These are phyloP conservation scores for Malus sieversii DNA, from an alignment of 306 rosid genomes.

Conservation along the genomic window DNA sequence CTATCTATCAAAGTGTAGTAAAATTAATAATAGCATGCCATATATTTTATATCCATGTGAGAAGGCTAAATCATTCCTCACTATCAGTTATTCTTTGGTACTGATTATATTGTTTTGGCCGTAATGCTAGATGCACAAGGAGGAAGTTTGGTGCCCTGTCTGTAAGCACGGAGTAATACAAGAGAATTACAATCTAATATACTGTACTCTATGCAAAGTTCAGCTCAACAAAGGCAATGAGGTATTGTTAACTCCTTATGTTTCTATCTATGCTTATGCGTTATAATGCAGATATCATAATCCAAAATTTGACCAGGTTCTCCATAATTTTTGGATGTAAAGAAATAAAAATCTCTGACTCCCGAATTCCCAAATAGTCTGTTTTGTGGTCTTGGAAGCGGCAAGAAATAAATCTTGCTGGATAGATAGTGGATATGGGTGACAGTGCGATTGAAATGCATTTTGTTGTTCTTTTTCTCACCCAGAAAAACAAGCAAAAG, in stretches of 20 bases:
- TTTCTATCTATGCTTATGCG: not conserved
- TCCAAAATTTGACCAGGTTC: not conserved
- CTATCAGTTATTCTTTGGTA: not conserved
- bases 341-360: not conserved
- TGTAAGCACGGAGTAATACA: constrained; percentile 71
- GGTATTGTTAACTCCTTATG: constrained; percentile 36
- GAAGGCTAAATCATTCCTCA: not conserved
- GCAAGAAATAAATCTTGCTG: not conserved
- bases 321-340: not conserved
- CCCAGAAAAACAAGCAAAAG: not conserved
- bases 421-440: not conserved
- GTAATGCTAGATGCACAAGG: constrained; percentile 26
- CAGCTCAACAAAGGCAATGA: constrained; percentile 52
- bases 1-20: not conserved
- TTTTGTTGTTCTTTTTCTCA: no score
- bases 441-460: not conserved
- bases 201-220: constrained; percentile 51
- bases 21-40: not conserved
- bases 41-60: not conserved
- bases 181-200: constrained; percentile 40
- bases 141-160: constrained; percentile 76
- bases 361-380: not conserved
- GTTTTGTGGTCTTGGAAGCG: not conserved
- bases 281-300: not conserved
- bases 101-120: constrained; percentile 17